phyloP scores from a whole-genome alignment of 257 asterid genomes.

The Ballota nigra region DNA sequence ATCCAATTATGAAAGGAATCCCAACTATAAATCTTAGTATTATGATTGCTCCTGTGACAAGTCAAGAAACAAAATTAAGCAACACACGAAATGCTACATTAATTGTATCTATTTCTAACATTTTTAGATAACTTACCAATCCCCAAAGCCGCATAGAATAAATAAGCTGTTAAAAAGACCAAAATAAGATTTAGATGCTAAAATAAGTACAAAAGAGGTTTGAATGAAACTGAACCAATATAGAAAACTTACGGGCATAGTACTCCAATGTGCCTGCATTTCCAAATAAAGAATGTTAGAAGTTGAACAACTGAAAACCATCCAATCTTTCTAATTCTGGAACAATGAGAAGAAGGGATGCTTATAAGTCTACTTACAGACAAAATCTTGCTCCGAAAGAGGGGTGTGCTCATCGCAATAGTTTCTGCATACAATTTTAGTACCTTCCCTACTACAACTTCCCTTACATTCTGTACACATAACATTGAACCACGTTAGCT shows the following conservation, averaged over 20 bases:
- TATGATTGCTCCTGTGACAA: conserved; percentile 36
- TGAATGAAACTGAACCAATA: not conserved
- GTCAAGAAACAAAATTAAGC: not conserved
- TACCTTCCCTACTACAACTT: conserved; percentile 18
- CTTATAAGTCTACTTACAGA: conserved; percentile 32
- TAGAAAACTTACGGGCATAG: conserved; percentile 27
- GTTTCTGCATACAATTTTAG: conserved; percentile 22
- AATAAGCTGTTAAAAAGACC: conserved; percentile 21
- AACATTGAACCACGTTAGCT: conserved; percentile 24
- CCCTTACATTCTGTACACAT: conserved; percentile 28
- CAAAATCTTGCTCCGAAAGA: conserved; percentile 26
- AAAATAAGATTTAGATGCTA: not conserved
- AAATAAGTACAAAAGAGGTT: not conserved
- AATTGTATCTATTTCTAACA: not conserved
- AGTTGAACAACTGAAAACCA: not conserved
- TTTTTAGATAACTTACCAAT: conserved; percentile 24
- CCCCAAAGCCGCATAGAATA: conserved; percentile 1
- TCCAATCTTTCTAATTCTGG: not conserved
- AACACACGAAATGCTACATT: not conserved
- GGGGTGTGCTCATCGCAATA: conserved; percentile 41
- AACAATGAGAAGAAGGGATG: not conserved
- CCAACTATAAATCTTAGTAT: conserved; percentile 37
- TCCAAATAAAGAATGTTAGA: conserved; percentile 23
- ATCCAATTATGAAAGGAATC: conserved; percentile 30
- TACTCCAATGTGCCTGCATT: conserved; percentile 47